Percentiles rank a stretch among this genome's conserved stretches.
phyloP scores from a whole-genome alignment of 257 asterid species.

The Solanum corneliomulleri region DNA sequence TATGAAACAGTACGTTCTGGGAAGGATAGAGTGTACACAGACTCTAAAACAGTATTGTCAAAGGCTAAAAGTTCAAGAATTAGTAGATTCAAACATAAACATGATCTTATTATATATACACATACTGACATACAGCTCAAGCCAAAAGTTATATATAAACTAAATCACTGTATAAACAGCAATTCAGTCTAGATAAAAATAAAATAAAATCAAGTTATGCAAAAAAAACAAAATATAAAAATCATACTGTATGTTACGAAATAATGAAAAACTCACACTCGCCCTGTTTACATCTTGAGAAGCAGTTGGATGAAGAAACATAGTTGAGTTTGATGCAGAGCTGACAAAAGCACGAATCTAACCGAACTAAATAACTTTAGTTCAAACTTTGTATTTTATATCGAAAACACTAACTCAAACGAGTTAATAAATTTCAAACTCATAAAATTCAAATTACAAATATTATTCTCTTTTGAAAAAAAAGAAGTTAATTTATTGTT shows the following conservation, averaged over 20 bases:
- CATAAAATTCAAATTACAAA: not conserved
- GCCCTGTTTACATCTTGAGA: not conserved
- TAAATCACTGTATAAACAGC: not conserved
- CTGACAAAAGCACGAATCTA: not conserved
- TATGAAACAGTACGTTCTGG: not conserved
- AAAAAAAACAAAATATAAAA: not conserved
- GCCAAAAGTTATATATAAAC: not conserved
- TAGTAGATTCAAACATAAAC: not conserved
- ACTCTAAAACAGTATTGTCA: not conserved
- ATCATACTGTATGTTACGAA: not conserved
- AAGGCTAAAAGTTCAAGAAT: not conserved
- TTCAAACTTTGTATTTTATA: not conserved
- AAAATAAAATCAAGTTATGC: not conserved
- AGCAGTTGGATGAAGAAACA: not conserved
- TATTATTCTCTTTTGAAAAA: not conserved
- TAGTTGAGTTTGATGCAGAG: not conserved
- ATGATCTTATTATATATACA: not conserved
- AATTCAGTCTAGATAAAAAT: not conserved
- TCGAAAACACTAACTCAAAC: not conserved
- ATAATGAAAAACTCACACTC: not conserved
- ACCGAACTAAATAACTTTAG: not conserved
- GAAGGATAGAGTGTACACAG: not conserved
- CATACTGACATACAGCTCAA: not conserved
- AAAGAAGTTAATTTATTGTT: not conserved
- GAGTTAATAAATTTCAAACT: not conserved